A percentile compares a stretch with the other conserved stretches of the same genome.
Conservation (phyloP, 345 rosid genomes). For the Rhodomyrtus tomentosa region DNA sequence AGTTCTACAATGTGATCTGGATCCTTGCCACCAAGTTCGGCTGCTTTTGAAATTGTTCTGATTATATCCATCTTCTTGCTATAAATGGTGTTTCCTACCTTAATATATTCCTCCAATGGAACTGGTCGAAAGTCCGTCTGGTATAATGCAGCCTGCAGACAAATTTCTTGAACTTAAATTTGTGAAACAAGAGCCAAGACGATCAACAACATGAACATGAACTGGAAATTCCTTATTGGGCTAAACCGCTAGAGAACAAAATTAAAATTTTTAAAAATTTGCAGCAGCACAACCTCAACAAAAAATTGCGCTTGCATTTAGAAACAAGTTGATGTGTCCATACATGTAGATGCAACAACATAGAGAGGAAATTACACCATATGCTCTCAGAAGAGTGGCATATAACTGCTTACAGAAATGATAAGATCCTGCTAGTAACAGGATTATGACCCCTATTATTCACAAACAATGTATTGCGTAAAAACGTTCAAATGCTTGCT, state of each 20-base stretch:
- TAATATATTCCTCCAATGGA: slow-evolving; percentile 84
- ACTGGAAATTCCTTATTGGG: not conserved
- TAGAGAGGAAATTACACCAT: not conserved
- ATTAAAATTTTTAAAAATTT: not conserved
- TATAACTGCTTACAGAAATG: not conserved
- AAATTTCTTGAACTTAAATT: not conserved
- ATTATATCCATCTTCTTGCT: slow-evolving; percentile 66
- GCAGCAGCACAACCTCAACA: not conserved
- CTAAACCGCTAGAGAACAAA: not conserved
- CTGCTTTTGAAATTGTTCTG: slow-evolving; percentile 62
- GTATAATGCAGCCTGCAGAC: slow-evolving; percentile 75
- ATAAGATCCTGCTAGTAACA: not conserved
- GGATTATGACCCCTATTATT: not conserved
- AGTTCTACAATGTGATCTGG: slow-evolving; percentile 91
- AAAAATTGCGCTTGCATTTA: not conserved
- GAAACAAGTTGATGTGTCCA: not conserved
- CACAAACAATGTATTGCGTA: not conserved
- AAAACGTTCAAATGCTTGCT: not conserved
- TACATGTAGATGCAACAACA: not conserved
- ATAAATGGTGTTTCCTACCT: slow-evolving; percentile 81
- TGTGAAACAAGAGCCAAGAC: not conserved
- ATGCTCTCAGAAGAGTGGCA: not conserved
- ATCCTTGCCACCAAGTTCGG: slow-evolving; percentile 82
- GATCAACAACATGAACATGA: not conserved
- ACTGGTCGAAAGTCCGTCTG: slow-evolving; percentile 95